A percentile compares a stretch with the other conserved stretches of the same genome.
Conservation (phyloP, 495 filamentous ascomycete genomes). For the Mycothermus thermophilus region DNA sequence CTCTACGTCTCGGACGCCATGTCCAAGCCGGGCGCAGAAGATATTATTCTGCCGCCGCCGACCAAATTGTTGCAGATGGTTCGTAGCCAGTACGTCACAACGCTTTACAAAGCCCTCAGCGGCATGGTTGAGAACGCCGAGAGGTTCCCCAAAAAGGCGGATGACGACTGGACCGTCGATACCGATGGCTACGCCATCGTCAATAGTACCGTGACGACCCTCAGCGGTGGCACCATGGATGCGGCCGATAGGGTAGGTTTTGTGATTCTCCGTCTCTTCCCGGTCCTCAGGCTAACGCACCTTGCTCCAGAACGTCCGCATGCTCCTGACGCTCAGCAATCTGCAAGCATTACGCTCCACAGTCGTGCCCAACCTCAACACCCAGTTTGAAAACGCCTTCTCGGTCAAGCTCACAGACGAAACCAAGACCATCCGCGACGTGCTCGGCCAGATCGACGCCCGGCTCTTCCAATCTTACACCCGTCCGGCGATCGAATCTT, state of each 20-base stretch:
- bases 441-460: slow-evolving; percentile 75
- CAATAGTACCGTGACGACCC: slow-evolving; percentile 8
- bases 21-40: slow-evolving; percentile 47
- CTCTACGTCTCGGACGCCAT: slow-evolving; percentile 79
- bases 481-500: slow-evolving; percentile 46
- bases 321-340: slow-evolving; percentile 86
- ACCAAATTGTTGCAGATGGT: slow-evolving; percentile 77
- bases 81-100: slow-evolving; percentile 72
- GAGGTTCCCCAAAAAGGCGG: slow-evolving; percentile 43
- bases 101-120: slow-evolving; percentile 79
- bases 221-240: slow-evolving; percentile 45
- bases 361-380: slow-evolving; percentile 66
- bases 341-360: slow-evolving; percentile 64
- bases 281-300: slow-evolving; percentile 9
- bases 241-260: slow-evolving; percentile 52
- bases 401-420: slow-evolving; percentile 85
- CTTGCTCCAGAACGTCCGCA: slow-evolving; percentile 60
- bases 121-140: slow-evolving; percentile 96
- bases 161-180: slow-evolving; percentile 45
- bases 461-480: slow-evolving; percentile 87
- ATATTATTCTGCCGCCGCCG: slow-evolving; percentile 70
- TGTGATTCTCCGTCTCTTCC: neutral
- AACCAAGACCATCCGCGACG: slow-evolving; percentile 74
- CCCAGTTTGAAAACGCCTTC: slow-evolving; percentile 80
- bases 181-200: slow-evolving; percentile 21